These are phyloP conservation scores for Vitis amurensis DNA, from an alignment of 164 flowering plant species.

Conservation along the genomic window DNA sequence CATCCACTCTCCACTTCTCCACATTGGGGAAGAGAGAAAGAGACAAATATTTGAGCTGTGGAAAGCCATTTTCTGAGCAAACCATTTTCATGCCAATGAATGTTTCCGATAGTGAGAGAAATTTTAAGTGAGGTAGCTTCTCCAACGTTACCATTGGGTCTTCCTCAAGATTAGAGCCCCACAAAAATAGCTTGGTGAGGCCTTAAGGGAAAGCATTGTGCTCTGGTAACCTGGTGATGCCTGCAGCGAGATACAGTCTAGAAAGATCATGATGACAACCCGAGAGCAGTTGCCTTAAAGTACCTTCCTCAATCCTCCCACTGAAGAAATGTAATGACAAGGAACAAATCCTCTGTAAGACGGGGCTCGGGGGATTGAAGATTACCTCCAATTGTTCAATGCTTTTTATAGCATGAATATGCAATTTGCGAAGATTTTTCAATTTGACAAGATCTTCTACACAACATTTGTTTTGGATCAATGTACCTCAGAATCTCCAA, in stretches of 20 bases:
- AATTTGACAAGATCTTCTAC: constrained; percentile 5
- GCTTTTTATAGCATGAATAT: not conserved
- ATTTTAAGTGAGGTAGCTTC: constrained; percentile 16
- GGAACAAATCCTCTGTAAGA: not conserved
- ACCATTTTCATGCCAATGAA: constrained; percentile 18
- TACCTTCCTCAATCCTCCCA: too few species aligned
- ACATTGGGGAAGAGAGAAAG: not conserved
- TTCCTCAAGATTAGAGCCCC: not conserved
- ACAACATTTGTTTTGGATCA: not conserved
- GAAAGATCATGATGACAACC: constrained; percentile 4
- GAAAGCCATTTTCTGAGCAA: constrained; percentile 29
- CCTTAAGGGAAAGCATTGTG: constrained; percentile 3
- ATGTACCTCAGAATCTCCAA: constrained; percentile 4
- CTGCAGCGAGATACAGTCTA: constrained; percentile 10
- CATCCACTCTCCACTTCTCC: constrained; percentile 23
- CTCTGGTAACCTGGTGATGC: constrained; percentile 11
- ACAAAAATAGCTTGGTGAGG: constrained; percentile 6
- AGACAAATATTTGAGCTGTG: constrained; percentile 9
- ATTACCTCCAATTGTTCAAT: not conserved
- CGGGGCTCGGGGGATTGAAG: not conserved
- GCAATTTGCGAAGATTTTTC: constrained; percentile 10
- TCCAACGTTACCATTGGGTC: constrained; percentile 23
- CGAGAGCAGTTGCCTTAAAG: too few species aligned
- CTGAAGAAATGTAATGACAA: constrained; percentile 2
- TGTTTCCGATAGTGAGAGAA: not conserved